Evolutionary conservation across 176 grass and related monocot genomes (phyloP).

Genomic region (Olyra latifolia): DNA sequence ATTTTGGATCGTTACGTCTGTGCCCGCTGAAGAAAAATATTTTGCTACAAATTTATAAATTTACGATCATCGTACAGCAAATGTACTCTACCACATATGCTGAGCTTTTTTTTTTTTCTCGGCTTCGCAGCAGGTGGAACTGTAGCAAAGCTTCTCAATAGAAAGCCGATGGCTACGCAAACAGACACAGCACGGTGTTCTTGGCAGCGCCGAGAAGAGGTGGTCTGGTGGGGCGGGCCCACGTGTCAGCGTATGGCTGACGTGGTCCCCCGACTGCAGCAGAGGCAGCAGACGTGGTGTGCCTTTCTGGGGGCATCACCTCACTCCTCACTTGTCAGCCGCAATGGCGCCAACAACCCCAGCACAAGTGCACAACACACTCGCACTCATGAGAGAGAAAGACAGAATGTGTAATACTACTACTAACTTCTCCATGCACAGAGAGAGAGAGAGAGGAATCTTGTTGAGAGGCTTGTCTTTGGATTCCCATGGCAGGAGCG

Average conservation of each 20-base stretch:
- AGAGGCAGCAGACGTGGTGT: conserved; percentile 2
- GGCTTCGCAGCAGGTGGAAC: too few species aligned
- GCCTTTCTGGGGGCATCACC: not conserved
- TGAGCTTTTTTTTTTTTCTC: too few species aligned
- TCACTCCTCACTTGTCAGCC: not conserved
- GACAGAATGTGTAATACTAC: not conserved
- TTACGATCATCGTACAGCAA: too few species aligned
- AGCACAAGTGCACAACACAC: not conserved
- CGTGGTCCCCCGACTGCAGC: not conserved
- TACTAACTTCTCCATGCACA: not conserved
- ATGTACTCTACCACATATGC: too few species aligned
- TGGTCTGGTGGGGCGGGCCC: not conserved
- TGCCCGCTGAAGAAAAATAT: too few species aligned
- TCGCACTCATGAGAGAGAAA: not conserved
- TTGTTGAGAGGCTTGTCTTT: not conserved
- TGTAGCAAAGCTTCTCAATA: too few species aligned
- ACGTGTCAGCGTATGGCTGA: not conserved
- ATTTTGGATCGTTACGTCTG: too few species aligned
- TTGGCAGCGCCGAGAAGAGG: not conserved
- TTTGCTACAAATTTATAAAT: too few species aligned
- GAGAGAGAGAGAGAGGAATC: conserved; percentile 21
- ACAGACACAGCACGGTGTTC: not conserved
- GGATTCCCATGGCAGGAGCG: conserved; percentile 35
- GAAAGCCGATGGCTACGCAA: too few species aligned
- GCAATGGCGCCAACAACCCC: conserved; percentile 5